These are phyloP conservation scores for Magnolia sinica DNA, from an alignment of 164 flowering plant genomes.

Conservation along the genomic window DNA sequence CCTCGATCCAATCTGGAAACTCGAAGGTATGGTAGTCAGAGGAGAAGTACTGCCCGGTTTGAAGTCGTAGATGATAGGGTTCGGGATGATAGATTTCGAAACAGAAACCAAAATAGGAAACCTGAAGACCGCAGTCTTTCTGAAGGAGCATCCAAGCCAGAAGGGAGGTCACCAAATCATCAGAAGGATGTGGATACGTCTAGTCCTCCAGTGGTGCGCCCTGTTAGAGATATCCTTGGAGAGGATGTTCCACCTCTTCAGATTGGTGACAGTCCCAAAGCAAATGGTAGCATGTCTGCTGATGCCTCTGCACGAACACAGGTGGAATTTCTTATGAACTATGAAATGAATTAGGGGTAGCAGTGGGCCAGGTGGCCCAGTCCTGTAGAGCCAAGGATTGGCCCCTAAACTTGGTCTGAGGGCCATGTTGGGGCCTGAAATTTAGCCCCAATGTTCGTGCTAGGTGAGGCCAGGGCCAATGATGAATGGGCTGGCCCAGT, in stretches of 20 bases:
- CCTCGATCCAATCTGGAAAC: constrained; percentile 69
- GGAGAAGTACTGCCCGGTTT: constrained; percentile 69
- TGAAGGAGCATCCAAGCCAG: constrained; percentile 60
- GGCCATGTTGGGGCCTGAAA: too few relatives aligned
- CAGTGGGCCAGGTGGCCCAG: neutral
- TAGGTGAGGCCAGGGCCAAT: too few relatives aligned
- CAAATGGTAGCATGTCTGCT: constrained; percentile 45
- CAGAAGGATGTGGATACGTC: constrained; percentile 46
- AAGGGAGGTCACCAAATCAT: constrained; percentile 64
- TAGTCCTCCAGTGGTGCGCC: constrained; percentile 79
- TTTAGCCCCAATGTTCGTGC: too few relatives aligned
- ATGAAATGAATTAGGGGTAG: neutral
- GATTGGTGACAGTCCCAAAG: constrained; percentile 79
- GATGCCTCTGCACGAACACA: constrained; percentile 47
- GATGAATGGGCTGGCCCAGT: too few relatives aligned
- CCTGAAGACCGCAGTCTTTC: constrained; percentile 50
- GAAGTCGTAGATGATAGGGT: constrained; percentile 83
- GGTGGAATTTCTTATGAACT: constrained; percentile 34
- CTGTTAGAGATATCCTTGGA: constrained; percentile 92
- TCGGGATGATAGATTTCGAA: constrained; percentile 87
- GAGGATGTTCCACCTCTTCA: constrained; percentile 76
- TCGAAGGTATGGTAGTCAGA: constrained; percentile 44
- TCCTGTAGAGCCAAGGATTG: too few relatives aligned
- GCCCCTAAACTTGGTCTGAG: too few relatives aligned
- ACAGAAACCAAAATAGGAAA: constrained; percentile 46